Base-by-base conservation (phyloP, 352 stramenopile genomes). In the Phytophthora capsici region DNA sequence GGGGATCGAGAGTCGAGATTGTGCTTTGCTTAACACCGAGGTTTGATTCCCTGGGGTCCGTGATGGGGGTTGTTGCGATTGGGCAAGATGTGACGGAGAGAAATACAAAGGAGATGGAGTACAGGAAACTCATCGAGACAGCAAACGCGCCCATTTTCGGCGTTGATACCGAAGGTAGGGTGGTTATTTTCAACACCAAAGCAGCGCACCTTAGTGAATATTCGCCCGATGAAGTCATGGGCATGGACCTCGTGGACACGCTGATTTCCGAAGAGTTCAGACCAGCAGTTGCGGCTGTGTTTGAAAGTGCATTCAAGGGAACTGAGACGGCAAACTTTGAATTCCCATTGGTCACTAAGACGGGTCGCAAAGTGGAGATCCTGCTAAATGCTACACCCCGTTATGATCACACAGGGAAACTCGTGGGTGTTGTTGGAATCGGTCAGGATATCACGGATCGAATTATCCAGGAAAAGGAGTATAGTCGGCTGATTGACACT, bases 131-230 rank as follows among this genome's bases (percentile, higher is more conserved):
- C 12, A 95, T 97, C 45, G 90, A 97, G 41, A 96, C 81, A n/a
- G 89, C 90, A 0, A 97, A 97, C 62, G 84, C 87, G n/a, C 87
- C 90, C 7, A 97, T 96, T 54, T 96, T 97, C 51, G 90, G 89
- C 9, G 70, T 89, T 0, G 80, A 89, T 50, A 80, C 71, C 0
- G 36, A 83, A 41, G 76, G 78, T 4, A 52, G 69, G 10, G 63
- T 88, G 7, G 78, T 86, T 28, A 88, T 88, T 52, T 98, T 91
- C 68, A 98, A 98, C 57, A 65, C 91, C 17, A 94, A 92, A 47
- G 89, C 84, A 2, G 62, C 76, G 5, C 83, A 86, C 49, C 79
- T 80, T 10, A 95, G 81, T 37, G 89, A 94, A 60, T 97, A 92
- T 65, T 66, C 68, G 4, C 80, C 83, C 4, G 71, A 92, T 28